Conservation (phyloP, 345 rosid genomes). For the Salix arbutifolia region DNA sequence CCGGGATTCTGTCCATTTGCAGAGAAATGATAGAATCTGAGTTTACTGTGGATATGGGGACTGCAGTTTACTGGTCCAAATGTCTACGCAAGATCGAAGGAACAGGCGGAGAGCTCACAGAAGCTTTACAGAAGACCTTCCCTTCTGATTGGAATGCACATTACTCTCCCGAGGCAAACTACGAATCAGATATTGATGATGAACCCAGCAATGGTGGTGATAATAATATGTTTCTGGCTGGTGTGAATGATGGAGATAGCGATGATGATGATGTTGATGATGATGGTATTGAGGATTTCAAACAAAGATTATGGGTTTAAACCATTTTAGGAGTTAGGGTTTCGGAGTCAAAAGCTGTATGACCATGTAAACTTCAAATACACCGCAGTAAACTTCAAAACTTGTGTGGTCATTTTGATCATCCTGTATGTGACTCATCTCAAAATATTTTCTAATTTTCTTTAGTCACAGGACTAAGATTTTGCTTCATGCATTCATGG, state of each 20-base stretch:
- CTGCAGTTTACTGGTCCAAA: constrained; percentile 90
- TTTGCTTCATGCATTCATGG: no score
- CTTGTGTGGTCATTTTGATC: no score
- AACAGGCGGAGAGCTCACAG: constrained; percentile 85
- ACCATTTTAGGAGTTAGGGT: not conserved
- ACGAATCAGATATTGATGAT: constrained; percentile 35
- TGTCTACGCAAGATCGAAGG: constrained; percentile 78
- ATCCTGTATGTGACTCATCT: no score
- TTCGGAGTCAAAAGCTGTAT: not conserved
- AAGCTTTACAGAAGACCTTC: constrained; percentile 85
- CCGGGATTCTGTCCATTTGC: constrained; percentile 54
- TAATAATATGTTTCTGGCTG: constrained; percentile 1
- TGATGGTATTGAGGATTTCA: constrained; percentile 19
- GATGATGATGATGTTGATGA: constrained; percentile 20
- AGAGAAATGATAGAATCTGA: constrained; percentile 73
- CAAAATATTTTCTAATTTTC: no score
- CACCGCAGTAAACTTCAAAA: no score
- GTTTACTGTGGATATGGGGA: constrained; percentile 84
- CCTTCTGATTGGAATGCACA: constrained; percentile 82
- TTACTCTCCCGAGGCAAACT: constrained; percentile 28
- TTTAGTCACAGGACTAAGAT: no score
- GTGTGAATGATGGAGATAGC: constrained; percentile 15
- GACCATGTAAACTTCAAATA: no score
- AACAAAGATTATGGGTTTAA: constrained; percentile 7
- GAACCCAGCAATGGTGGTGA: constrained; percentile 21